These are phyloP conservation scores for Fusarium sp. DNA, from an alignment of 2,329 filamentous ascomycete species.

Conservation along the genomic window DNA sequence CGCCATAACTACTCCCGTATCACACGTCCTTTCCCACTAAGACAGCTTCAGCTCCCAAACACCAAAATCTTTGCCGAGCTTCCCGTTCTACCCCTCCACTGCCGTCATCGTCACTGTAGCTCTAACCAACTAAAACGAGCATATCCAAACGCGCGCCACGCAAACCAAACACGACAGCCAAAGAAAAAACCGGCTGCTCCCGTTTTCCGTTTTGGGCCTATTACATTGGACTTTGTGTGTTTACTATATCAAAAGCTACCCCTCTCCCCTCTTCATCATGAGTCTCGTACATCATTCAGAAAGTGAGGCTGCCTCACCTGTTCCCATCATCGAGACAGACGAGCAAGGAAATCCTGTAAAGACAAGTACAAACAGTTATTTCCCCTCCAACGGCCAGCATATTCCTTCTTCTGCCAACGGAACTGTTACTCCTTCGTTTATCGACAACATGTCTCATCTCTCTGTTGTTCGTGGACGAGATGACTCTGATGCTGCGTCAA, in stretches of 20 bases:
- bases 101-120: slow-evolving; percentile 33
- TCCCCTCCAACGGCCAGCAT: slow-evolving; percentile 35
- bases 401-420: slow-evolving; percentile 47
- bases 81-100: slow-evolving; percentile 32
- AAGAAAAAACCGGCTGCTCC: slow-evolving; percentile 26
- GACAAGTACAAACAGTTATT: slow-evolving; percentile 49
- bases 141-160: slow-evolving; percentile 20
- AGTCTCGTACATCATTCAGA: slow-evolving; percentile 35
- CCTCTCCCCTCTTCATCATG: slow-evolving; percentile 40
- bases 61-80: slow-evolving; percentile 13
- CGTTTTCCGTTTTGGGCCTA: slow-evolving; percentile 24
- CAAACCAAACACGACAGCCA: neutral
- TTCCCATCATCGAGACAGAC: slow-evolving; percentile 51
- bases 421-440: slow-evolving; percentile 27
- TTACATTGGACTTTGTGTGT: slow-evolving; percentile 9
- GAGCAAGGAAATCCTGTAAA: slow-evolving; percentile 43
- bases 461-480: slow-evolving; percentile 56
- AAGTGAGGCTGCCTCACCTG: slow-evolving; percentile 41
- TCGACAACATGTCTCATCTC: slow-evolving; percentile 64
- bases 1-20: neutral
- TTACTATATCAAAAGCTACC: slow-evolving; percentile 15
- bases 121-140: slow-evolving; percentile 24
- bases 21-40: slow-evolving; percentile 6
- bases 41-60: neutral
- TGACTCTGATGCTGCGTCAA: slow-evolving; percentile 48